phyloP scores from a whole-genome alignment of 768 basidiomycete species.

The Lactifluus echinatus region DNA sequence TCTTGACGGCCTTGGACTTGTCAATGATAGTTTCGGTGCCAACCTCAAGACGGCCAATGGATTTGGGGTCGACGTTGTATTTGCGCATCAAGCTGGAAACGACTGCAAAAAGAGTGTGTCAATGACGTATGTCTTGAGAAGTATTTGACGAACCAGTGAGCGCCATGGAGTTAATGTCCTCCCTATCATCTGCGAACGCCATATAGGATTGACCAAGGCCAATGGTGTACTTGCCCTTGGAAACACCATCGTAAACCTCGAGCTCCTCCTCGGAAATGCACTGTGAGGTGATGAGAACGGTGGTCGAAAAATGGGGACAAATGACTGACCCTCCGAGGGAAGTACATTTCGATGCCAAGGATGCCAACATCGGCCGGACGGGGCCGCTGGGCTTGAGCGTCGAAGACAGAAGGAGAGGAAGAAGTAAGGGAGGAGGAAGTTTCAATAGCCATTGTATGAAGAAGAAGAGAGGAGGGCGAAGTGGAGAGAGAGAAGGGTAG shows the following conservation, averaged over 20 bases:
- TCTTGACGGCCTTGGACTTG: conserved; percentile 99
- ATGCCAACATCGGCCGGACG: conserved; percentile 21
- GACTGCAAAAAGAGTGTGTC: conserved; percentile 36
- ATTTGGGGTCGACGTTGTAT: conserved; percentile 91
- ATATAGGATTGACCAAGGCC: conserved; percentile 97
- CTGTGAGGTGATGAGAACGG: conserved; percentile 30
- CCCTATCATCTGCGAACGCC: conserved; percentile 97
- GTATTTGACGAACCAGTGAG: conserved; percentile 61
- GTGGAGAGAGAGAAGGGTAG: background rate
- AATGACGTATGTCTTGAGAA: conserved; percentile 9
- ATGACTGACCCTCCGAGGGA: conserved; percentile 11
- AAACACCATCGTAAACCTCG: conserved; percentile 19
- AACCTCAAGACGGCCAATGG: conserved; percentile 95
- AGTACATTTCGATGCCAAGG: conserved; percentile 22
- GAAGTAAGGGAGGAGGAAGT: conserved; percentile 1
- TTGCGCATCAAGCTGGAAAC: conserved; percentile 86
- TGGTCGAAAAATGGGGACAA: background rate
- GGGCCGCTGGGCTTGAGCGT: conserved; percentile 18
- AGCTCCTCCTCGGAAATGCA: conserved; percentile 95
- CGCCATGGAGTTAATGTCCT: conserved; percentile 98
- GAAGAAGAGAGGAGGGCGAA: background rate
- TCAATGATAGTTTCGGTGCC: conserved; percentile 99
- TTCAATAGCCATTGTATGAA: conserved; percentile 19
- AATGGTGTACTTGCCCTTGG: conserved; percentile 95
- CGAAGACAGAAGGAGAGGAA: conserved; percentile 15